These are phyloP conservation scores for Coprinopsis cinerea DNA, from an alignment of 768 basidiomycete species.

Conservation along the genomic window DNA sequence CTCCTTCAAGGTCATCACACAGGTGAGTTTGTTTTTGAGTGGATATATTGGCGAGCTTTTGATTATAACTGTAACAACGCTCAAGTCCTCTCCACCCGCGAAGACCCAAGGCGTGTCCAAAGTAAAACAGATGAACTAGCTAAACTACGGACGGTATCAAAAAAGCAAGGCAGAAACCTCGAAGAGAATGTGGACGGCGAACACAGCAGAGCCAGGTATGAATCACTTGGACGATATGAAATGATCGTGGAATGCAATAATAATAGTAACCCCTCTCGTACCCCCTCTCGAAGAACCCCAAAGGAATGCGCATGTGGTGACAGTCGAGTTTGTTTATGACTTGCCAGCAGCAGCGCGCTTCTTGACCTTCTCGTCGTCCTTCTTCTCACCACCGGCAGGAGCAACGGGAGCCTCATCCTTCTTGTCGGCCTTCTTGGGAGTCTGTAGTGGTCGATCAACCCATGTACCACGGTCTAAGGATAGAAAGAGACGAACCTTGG, in stretches of 20 bases:
- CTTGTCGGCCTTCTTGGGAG: constrained; percentile 77
- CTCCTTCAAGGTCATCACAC: not conserved
- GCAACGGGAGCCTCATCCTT: constrained; percentile 64
- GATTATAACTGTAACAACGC: constrained; percentile 12
- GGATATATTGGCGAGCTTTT: constrained; percentile 9
- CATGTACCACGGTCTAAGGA: constrained; percentile 6
- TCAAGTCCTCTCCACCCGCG: not conserved
- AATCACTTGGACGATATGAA: not conserved
- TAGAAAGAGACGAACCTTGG: constrained; percentile 37
- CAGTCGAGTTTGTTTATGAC: constrained; percentile 16
- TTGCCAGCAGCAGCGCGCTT: constrained; percentile 55
- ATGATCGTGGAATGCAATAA: constrained; percentile 8
- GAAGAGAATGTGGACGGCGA: not conserved
- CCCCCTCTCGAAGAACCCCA: constrained; percentile 4
- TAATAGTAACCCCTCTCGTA: not conserved
- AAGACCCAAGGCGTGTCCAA: not conserved
- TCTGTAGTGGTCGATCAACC: constrained; percentile 31
- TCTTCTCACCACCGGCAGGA: constrained; percentile 68
- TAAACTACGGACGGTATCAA: not conserved
- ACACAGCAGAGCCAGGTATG: not conserved
- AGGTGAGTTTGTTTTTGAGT: not conserved
- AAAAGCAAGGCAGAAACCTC: too few relatives aligned
- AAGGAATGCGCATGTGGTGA: not conserved
- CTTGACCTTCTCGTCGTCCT: constrained; percentile 62
- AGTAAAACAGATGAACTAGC: not conserved